Base-by-base conservation (phyloP, 192 early-diverging fungal genomes). In the Geosiphon pyriformis region DNA sequence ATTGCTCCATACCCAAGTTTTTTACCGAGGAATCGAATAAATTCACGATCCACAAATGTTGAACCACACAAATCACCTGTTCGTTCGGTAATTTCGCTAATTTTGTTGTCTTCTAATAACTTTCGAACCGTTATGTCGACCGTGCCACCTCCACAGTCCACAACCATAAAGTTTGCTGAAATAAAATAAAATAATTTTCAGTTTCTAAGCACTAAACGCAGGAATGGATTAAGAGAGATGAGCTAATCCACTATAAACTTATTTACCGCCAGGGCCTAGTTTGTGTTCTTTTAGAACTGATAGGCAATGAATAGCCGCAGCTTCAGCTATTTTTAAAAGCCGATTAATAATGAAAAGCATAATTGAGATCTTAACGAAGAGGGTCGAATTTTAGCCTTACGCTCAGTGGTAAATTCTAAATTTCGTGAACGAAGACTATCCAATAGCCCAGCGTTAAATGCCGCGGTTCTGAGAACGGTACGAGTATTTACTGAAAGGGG, bases 51-150 rank as follows among this genome's bases (percentile, higher is more conserved):
- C 0, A 65, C 47, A 42, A 54, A 65, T 30, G 63, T 33, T 2
- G 26, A 10, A 4, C 63, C 63, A 42, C 50, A 65, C 2, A 65
- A 54, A 11, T 35, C 63, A 18, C 63, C 51, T 4, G 63, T 8
- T 4, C 63, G 31, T 65, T 37, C 63, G 0, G 51, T 65, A 27
- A 34, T 37, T 53, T 65, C 63, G 6, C 52, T 30, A 27, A 65
- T 30, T 54, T 65, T 49, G 35, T 54, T 37, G 6, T 46, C 20
- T 0, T 25, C 15, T n/a, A 65, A 15, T 17, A 65, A 25, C 34
- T 65, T 33, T 2, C 63, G 49, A 22, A 29, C 64, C 22, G 72
- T 77, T 70, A 77, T 37, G 29, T 70, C 69, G 1, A 70, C 69
- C 0, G 69, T 66, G 6, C 69, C 69, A 22, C 69, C 69, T 25